These are phyloP conservation scores for Pythium vanterpoolii DNA, from an alignment of 352 stramenopile genomes.

Conservation along the genomic window DNA sequence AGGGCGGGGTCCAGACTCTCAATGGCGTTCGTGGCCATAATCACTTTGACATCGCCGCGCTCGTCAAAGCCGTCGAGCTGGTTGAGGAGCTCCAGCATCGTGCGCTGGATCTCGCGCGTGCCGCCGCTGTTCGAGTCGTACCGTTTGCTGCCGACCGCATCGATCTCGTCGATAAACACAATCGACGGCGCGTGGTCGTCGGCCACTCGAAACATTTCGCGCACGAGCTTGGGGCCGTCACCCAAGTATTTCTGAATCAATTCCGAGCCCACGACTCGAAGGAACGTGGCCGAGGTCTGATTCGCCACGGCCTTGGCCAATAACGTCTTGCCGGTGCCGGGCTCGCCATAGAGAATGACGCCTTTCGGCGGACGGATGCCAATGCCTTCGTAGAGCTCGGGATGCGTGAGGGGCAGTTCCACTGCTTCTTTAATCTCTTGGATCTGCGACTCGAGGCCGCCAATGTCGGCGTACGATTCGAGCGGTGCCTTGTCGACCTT, in stretches of 20 bases:
- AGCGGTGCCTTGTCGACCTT: slow-evolving; percentile 99
- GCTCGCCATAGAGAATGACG: slow-evolving; percentile 99
- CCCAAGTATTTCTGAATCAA: slow-evolving; percentile 99
- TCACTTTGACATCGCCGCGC: slow-evolving; percentile 99
- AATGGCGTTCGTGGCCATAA: slow-evolving; percentile 99
- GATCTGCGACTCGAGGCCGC: slow-evolving; percentile 98
- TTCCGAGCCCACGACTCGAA: slow-evolving; percentile 97
- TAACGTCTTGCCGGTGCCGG: slow-evolving; percentile 99
- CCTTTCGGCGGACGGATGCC: slow-evolving; percentile 98
- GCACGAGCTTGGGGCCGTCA: slow-evolving; percentile 99
- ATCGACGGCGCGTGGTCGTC: slow-evolving; percentile 97
- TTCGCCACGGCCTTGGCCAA: slow-evolving; percentile 99
- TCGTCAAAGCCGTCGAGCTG: slow-evolving; percentile 99
- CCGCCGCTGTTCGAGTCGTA: slow-evolving; percentile 97
- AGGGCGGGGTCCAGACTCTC: slow-evolving; percentile 98
- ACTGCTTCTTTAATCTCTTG: slow-evolving; percentile 95
- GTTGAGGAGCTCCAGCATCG: slow-evolving; percentile 99
- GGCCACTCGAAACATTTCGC: slow-evolving; percentile 97
- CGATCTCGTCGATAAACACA: slow-evolving; percentile 99
- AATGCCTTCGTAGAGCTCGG: slow-evolving; percentile 99
- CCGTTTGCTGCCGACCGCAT: slow-evolving; percentile 86
- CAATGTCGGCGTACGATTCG: slow-evolving; percentile 99
- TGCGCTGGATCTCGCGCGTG: slow-evolving; percentile 94
- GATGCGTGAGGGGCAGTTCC: slow-evolving; percentile 97
- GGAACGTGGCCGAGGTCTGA: slow-evolving; percentile 99